Evolutionary conservation across 1,284 basidiomycete genomes (phyloP), one percentile per base, ranked within the genome.

Genomic region (Ganoderma resinaceum): DNA sequence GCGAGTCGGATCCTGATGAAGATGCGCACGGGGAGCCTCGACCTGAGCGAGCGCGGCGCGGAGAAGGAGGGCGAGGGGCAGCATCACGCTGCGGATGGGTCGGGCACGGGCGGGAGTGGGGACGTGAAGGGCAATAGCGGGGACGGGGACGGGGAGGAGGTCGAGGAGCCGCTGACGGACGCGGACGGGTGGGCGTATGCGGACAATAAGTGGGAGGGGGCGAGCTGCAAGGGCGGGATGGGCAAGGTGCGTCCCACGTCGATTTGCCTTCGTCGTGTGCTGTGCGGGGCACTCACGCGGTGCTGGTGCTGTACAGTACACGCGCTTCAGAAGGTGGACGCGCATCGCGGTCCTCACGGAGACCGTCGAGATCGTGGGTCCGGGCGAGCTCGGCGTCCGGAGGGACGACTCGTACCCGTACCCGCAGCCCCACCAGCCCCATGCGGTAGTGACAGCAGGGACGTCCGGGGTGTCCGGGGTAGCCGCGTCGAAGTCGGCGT

Each of bases 171-270:
- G 55, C 80, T 83, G 58, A 97, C 96, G 0, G 96, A 98, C 78
- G 77, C 84, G 0, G 95, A 97, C 68, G 96, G 96, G 0, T 98
- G 96, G 96, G 88, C 96, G 38, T 98, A 96, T 78, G 94, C 92
- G 3, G 97, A 97, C 76, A 98, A 98, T 80, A 97, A 97, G 77
- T 98, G 97, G 97, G 96, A 98, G 75, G 87, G 85, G 63, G 86
- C 89, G 70, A 90, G 88, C 68, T 83, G 83, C 63, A 92, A 91
- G 74, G 93, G 93, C 57, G 95, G 95, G 1, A 88, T 97, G 80
- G 94, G 96, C 74, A 95, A 95, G 84, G 87, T 87, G 64, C 72
- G 82, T 77, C 9, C n/a, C 23, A 4, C 2, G 3, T 37, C 40
- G 7, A 3, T 23, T 26, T 8, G 0, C 2, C 20, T 20, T 18